Conservation (phyloP, 2,329 filamentous ascomycete genomes). For the Arthroderma uncinatum region DNA sequence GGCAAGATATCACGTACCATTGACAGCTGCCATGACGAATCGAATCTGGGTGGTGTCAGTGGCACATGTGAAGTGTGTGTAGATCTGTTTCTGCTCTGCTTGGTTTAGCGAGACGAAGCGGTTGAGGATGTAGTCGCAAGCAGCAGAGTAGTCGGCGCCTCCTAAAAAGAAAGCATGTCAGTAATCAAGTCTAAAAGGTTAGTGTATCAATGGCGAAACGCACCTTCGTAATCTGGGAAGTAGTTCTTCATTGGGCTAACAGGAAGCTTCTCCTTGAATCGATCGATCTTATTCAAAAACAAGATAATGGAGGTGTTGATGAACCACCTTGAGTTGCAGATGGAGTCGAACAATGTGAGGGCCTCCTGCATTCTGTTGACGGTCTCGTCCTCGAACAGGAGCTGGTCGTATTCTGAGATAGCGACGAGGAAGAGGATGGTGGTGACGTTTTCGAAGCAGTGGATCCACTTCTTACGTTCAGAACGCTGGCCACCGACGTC, state of each 20-base stretch:
- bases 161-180: conserved; percentile 37
- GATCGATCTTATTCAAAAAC: conserved; percentile 65
- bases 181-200: conserved; percentile 12
- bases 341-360: conserved; percentile 59
- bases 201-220: conserved; percentile 8
- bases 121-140: conserved; percentile 98
- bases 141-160: conserved; percentile 86
- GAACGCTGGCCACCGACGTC: conserved; percentile 92
- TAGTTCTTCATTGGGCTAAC: conserved; percentile 66
- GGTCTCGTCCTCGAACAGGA: conserved; percentile 91
- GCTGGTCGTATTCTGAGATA: conserved; percentile 93
- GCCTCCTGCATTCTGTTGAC: conserved; percentile 70
- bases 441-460: conserved; percentile 96
- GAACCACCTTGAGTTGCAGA: conserved; percentile 63
- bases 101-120: conserved; percentile 97
- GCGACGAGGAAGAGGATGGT: conserved; percentile 94
- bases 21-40: conserved; percentile 99
- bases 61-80: conserved; percentile 98
- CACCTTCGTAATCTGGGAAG: conserved; percentile 65
- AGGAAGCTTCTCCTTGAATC: conserved; percentile 63
- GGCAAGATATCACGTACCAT: conserved; percentile 60
- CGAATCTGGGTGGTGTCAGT: conserved; percentile 98
- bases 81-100: conserved; percentile 99
- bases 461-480: conserved; percentile 98
- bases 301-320: conserved; percentile 62